Base-by-base conservation (phyloP, 768 basidiomycete genomes). In the Tylopilus balloui region DNA sequence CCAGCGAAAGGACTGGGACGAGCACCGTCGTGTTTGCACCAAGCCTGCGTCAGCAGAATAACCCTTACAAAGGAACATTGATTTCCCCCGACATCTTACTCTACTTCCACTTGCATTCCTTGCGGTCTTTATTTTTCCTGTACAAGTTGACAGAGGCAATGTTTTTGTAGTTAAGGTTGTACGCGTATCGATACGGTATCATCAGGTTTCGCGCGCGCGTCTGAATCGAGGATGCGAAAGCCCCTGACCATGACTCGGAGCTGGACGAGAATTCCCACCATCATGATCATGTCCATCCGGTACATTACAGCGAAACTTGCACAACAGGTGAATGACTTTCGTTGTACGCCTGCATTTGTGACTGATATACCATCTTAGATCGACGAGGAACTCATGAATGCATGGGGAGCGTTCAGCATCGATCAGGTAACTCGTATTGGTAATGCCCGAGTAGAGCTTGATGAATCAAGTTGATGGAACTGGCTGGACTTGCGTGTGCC, bases 401-500 rank as follows among this genome's bases (percentile, higher is more conserved):
- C 78, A 3, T 71, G 75, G n/a, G 93, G 93, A 1, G 92, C 92
- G 5, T 98, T 95, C 74, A 94, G 91, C 64, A 71, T 98, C 36
- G 94, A 98, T 60, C 95, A 95, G 78, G 92, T 85, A 23, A 23
- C 15, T 47, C 27, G 15, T 17, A 43, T 42, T 17, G 23, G 35
- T 28, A 24, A 10, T 27, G 25, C 24, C 24, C 6, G 20, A 25
- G 38, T 23, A 29, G 24, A 45, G 15, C 5, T 37, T 54, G 29
- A 48, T 48, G 27, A 31, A 19, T 17, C 17, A 62, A 95, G 91
- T 72, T 97, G 25, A 96, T 97, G 92, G 95, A 98, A 62, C 78
- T 98, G 12, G 95, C 95, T 25, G 96, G 96, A 1, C 73, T 98
- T 10, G 86, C 95, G 1, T 94, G 94, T 62, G 96, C 95, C 0